Evolutionary conservation across 345 rosid genomes (phyloP).

Genomic region (Lumnitzera racemosa): DNA sequence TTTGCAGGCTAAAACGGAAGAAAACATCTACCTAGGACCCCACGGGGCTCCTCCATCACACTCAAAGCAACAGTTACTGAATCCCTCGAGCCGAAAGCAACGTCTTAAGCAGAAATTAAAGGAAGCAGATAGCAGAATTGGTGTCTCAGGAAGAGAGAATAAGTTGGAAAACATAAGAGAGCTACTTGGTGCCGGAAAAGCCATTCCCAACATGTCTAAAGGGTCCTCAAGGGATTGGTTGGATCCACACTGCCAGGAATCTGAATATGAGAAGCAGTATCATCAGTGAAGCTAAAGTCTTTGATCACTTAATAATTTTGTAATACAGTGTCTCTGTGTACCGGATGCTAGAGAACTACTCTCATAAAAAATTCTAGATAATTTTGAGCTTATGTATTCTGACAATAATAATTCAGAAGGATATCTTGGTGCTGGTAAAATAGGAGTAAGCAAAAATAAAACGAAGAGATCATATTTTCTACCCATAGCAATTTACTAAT

Average conservation of each 20-base stretch:
- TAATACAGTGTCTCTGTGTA: slow-evolving; percentile 1
- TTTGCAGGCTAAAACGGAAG: slow-evolving; percentile 49
- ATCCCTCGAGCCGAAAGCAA: slow-evolving; percentile 57
- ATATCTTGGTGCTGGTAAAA: slow-evolving; percentile 5
- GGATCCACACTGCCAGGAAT: slow-evolving; percentile 89
- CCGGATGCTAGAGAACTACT: slow-evolving; percentile 4
- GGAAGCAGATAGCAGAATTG: slow-evolving; percentile 67
- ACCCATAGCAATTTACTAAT: background rate
- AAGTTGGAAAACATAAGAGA: slow-evolving; percentile 70
- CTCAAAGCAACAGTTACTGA: slow-evolving; percentile 54
- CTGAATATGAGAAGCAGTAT: slow-evolving; percentile 62
- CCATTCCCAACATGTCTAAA: slow-evolving; percentile 33
- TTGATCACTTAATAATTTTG: slow-evolving; percentile 6
- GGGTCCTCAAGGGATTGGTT: slow-evolving; percentile 72
- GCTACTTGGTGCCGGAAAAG: slow-evolving; percentile 56
- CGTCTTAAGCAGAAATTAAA: slow-evolving; percentile 74
- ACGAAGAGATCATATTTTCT: background rate
- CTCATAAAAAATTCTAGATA: slow-evolving; percentile 8
- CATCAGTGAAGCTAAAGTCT: slow-evolving; percentile 25
- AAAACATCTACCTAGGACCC: slow-evolving; percentile 83
- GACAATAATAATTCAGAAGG: slow-evolving; percentile 11
- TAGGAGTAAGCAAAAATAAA: slow-evolving; percentile 3
- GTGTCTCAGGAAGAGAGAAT: slow-evolving; percentile 73
- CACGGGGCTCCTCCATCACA: slow-evolving; percentile 86
- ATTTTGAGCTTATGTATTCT: slow-evolving; percentile 14